Evolutionary conservation across 495 filamentous ascomycete species (phyloP).

Genomic region (Sabuloglossum arenarium): DNA sequence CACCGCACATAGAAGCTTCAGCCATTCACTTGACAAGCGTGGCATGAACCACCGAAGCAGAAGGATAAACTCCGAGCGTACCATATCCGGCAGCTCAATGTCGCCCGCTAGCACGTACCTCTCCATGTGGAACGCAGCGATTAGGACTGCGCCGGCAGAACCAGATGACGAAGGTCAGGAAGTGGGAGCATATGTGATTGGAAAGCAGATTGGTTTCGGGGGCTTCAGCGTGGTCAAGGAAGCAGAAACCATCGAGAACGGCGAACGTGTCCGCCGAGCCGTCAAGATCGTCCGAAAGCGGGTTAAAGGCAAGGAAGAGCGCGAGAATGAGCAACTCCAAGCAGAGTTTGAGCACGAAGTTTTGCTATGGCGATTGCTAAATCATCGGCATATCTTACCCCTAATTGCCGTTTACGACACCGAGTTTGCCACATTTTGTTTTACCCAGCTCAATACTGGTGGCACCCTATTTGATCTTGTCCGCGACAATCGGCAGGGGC

Average conservation of each 20-base stretch:
- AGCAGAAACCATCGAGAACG: constrained; percentile 40
- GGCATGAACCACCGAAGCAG: not conserved
- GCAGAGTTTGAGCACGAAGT: constrained; percentile 60
- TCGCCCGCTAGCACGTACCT: constrained; percentile 34
- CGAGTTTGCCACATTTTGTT: constrained; percentile 52
- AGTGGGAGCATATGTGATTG: constrained; percentile 52
- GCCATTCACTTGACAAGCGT: not conserved
- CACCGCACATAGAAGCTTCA: not conserved
- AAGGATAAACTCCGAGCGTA: constrained; percentile 11
- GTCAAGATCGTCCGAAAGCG: constrained; percentile 58
- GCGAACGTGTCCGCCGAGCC: constrained; percentile 28
- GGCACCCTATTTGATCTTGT: constrained; percentile 54
- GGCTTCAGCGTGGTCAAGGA: constrained; percentile 57
- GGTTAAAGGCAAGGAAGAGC: constrained; percentile 30
- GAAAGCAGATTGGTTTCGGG: constrained; percentile 46
- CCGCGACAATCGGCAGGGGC: constrained; percentile 33
- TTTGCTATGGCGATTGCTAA: constrained; percentile 47
- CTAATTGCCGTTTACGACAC: constrained; percentile 50
- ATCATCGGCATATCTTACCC: constrained; percentile 41
- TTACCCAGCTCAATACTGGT: constrained; percentile 44
- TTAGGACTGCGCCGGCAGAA: constrained; percentile 23
- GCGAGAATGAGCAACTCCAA: constrained; percentile 46
- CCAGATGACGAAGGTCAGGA: constrained; percentile 58
- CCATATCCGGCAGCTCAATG: constrained; percentile 13
- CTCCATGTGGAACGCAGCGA: constrained; percentile 26